A percentile compares a stretch with the other conserved stretches of the same genome.
Conservation (phyloP, 2,329 filamentous ascomycete species). For the Cladosporium velox region DNA sequence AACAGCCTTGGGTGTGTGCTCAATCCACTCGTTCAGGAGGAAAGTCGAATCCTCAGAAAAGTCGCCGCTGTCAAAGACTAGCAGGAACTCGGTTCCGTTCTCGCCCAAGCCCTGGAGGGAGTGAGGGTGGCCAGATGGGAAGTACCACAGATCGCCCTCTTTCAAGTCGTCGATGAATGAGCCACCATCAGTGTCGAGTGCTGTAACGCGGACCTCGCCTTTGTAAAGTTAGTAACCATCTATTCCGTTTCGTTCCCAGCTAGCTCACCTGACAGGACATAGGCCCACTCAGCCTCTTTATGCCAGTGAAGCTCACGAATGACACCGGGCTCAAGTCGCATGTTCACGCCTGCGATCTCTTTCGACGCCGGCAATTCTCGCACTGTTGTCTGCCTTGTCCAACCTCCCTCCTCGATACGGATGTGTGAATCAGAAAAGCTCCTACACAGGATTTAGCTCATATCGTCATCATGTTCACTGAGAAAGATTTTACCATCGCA, state of each 20-base stretch:
- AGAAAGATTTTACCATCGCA: constrained; percentile 58
- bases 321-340: constrained; percentile 71
- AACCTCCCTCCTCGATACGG: constrained; percentile 67
- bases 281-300: constrained; percentile 78
- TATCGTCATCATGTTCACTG: no score
- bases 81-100: constrained; percentile 66
- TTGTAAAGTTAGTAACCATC: constrained; percentile 14
- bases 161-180: constrained; percentile 76
- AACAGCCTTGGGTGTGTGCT: constrained; percentile 71
- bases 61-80: constrained; percentile 62
- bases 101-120: constrained; percentile 70
- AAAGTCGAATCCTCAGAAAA: constrained; percentile 70
- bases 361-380: constrained; percentile 65
- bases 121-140: constrained; percentile 75
- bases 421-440: constrained; percentile 50
- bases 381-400: constrained; percentile 73
- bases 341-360: constrained; percentile 76
- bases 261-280: constrained; percentile 55
- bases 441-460: constrained; percentile 24
- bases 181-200: constrained; percentile 72
- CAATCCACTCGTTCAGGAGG: constrained; percentile 71
- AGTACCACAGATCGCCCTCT: constrained; percentile 80
- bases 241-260: no score
- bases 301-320: constrained; percentile 81
- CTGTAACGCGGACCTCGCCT: constrained; percentile 70